These are phyloP conservation scores for Chytriomyces hyalinus DNA, from an alignment of 192 early-diverging fungal genomes.

Conservation along the genomic window DNA sequence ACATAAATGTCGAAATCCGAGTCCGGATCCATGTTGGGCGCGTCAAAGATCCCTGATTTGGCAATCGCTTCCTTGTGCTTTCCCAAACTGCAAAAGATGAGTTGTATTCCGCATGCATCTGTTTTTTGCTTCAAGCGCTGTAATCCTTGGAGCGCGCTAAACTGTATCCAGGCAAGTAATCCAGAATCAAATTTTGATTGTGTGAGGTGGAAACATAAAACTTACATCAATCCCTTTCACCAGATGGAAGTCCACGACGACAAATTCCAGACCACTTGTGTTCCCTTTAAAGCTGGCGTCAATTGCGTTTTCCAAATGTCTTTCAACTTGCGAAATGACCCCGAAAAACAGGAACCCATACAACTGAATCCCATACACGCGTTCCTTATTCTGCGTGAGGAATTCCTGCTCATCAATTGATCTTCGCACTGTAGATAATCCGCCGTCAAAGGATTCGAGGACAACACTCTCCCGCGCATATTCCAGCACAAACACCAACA, in stretches of 20 bases:
- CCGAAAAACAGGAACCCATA: slow-evolving; percentile 98
- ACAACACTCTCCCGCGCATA: slow-evolving; percentile 52
- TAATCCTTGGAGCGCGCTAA: slow-evolving; percentile 90
- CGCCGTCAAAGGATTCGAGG: slow-evolving; percentile 53
- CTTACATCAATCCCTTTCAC: slow-evolving; percentile 79
- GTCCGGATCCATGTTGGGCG: not conserved
- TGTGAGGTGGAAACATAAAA: slow-evolving; percentile 8
- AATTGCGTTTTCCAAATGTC: slow-evolving; percentile 38
- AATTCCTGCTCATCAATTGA: slow-evolving; percentile 88
- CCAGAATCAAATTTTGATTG: not conserved
- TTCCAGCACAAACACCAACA: slow-evolving; percentile 90
- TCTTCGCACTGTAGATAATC: slow-evolving; percentile 84
- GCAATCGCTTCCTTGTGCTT: slow-evolving; percentile 30
- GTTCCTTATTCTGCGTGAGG: slow-evolving; percentile 78
- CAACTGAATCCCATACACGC: slow-evolving; percentile 86
- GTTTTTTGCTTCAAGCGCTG: slow-evolving; percentile 81
- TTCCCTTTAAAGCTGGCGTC: slow-evolving; percentile 18
- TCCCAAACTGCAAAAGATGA: slow-evolving; percentile 80
- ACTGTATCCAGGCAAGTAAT: slow-evolving; percentile 44
- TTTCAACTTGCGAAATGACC: slow-evolving; percentile 43
- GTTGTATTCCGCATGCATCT: slow-evolving; percentile 68
- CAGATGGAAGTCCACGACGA: slow-evolving; percentile 87
- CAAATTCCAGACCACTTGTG: slow-evolving; percentile 75
- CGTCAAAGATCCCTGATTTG: slow-evolving; percentile 50
- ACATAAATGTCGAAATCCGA: slow-evolving; percentile 48